Evolutionary conservation across 2,329 filamentous ascomycete genomes (phyloP).

Genomic region (Penicillium sp.): DNA sequence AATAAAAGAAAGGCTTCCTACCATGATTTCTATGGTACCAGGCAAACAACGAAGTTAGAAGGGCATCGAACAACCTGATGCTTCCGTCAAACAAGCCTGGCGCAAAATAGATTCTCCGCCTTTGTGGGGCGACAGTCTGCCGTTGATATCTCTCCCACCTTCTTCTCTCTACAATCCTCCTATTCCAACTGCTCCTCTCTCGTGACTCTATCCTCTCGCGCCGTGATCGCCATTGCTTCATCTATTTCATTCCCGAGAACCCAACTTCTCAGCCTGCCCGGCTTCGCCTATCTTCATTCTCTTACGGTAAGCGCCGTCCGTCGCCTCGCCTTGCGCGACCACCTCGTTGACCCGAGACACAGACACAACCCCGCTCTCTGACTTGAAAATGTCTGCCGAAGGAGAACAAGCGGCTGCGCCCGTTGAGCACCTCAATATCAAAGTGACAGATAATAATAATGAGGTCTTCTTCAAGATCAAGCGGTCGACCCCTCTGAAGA

Average conservation of each 20-base stretch:
- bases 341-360: neutral
- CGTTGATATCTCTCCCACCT: constrained; percentile 27
- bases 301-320: constrained; percentile 14
- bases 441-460: constrained; percentile 98
- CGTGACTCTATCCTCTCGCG: constrained; percentile 1
- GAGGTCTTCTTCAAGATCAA: constrained; percentile 99
- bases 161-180: constrained; percentile 14
- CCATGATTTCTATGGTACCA: no score
- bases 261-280: neutral
- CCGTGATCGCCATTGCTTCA: neutral
- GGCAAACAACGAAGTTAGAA: no score
- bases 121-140: constrained; percentile 28
- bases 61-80: no score
- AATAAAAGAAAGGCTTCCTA: no score
- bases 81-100: constrained; percentile 14
- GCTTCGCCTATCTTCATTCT: neutral
- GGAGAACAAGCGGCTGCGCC: constrained; percentile 34
- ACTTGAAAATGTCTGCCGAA: constrained; percentile 20
- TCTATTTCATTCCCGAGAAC: neutral
- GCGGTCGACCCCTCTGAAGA: constrained; percentile 89
- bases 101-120: constrained; percentile 42
- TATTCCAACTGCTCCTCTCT: constrained; percentile 15
- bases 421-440: constrained; percentile 93
- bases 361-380: no score
- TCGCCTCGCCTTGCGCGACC: neutral